A percentile compares a stretch with the other conserved stretches of the same genome.
Conservation (phyloP, 2,329 filamentous ascomycete genomes). For the Aspergillus jensenii region DNA sequence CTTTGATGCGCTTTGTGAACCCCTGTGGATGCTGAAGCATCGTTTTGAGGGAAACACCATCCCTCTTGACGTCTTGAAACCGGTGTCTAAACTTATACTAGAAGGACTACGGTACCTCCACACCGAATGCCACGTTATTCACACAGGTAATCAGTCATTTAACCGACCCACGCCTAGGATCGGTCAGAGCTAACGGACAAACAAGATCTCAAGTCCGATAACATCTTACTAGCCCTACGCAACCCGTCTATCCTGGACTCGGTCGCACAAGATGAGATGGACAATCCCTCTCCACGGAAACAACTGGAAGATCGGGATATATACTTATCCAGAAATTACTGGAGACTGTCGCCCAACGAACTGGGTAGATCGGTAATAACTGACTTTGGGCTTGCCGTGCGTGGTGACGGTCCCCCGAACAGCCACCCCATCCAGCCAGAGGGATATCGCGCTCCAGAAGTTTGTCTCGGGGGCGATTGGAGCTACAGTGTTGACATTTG, state of each 20-base stretch:
- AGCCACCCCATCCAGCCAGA: conserved; percentile 47
- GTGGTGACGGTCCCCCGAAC: conserved; percentile 27
- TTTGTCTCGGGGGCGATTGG: conserved; percentile 30
- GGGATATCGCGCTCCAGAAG: conserved; percentile 33
- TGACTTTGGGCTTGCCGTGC: conserved; percentile 31
- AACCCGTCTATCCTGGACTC: conserved; percentile 25
- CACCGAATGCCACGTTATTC: conserved; percentile 39
- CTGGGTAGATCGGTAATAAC: conserved; percentile 27
- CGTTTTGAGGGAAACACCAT: conserved; percentile 27
- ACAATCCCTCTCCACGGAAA: conserved; percentile 27
- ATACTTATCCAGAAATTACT: conserved; percentile 28
- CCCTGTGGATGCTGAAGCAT: conserved; percentile 32
- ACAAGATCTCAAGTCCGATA: conserved; percentile 41
- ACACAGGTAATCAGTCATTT: conserved; percentile 33
- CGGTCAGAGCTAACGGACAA: conserved; percentile 10
- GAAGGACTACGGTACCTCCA: conserved; percentile 41
- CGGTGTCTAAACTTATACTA: conserved; percentile 34
- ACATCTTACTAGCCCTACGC: conserved; percentile 35
- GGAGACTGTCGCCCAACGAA: conserved; percentile 20
- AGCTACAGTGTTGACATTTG: conserved; percentile 34
- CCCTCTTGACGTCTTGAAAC: conserved; percentile 29
- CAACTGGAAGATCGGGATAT: conserved; percentile 26
- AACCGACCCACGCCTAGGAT: conserved; percentile 1
- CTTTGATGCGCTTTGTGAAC: conserved; percentile 36
- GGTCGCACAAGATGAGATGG: conserved; percentile 25